Conservation (phyloP, 2,329 filamentous ascomycete species). For the Colletotrichum sp. region DNA sequence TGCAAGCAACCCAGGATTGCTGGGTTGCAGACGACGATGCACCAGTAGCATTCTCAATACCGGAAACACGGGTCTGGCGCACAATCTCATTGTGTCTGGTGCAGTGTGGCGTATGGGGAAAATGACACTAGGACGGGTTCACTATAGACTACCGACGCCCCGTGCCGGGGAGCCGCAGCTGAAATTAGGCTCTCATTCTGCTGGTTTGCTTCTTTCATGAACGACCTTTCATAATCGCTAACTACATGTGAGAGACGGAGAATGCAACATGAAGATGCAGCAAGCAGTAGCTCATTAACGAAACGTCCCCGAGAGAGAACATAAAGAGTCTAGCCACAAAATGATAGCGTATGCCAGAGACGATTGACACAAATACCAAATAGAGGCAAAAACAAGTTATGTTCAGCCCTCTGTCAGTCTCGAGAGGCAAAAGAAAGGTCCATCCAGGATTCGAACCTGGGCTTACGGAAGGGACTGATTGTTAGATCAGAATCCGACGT, state of each 20-base stretch:
- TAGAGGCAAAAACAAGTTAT: not conserved
- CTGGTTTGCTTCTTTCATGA: not conserved
- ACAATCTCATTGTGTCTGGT: not conserved
- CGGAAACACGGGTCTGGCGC: not conserved
- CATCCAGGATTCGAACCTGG: conserved; percentile 14
- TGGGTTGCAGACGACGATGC: not conserved
- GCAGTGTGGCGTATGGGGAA: not conserved
- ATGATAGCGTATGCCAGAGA: not conserved
- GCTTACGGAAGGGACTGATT: not conserved
- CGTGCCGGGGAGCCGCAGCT: not conserved
- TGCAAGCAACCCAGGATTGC: not conserved
- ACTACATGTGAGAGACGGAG: not conserved
- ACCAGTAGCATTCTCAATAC: not conserved
- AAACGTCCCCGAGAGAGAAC: not conserved
- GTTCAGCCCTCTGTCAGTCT: not conserved
- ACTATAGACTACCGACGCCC: not conserved
- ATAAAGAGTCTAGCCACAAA: not conserved
- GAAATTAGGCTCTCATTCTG: not conserved
- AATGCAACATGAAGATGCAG: not conserved
- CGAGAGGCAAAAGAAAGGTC: not conserved
- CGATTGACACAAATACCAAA: too few relatives aligned
- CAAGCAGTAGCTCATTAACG: not conserved
- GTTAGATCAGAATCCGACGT: conserved; percentile 4
- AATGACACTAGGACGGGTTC: not conserved
- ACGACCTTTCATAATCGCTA: not conserved